A percentile compares a stretch with the other conserved stretches of the same genome.
Evolutionary conservation across 306 rosid genomes (phyloP).

Genomic region (Acacia crassicarpa): DNA sequence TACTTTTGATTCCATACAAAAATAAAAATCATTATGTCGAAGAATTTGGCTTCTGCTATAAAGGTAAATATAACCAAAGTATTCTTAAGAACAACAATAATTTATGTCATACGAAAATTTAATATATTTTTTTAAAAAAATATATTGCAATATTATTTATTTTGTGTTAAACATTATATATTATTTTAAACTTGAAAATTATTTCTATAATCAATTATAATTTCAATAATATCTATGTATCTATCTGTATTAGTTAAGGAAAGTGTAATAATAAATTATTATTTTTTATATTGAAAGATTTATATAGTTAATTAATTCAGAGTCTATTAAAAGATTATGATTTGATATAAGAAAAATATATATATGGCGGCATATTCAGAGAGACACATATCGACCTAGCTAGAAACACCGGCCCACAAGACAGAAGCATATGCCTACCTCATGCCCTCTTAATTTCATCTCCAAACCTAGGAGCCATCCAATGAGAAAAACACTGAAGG

Average conservation of each 20-base stretch:
- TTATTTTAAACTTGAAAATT: no score
- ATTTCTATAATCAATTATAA: background rate
- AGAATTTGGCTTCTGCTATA: no score
- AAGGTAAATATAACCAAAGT: background rate
- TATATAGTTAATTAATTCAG: background rate
- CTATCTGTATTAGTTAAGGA: background rate
- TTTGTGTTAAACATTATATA: no score
- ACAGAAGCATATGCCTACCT: conserved; percentile 39
- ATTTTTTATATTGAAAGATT: background rate
- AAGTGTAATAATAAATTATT: background rate
- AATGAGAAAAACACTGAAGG: conserved; percentile 38
- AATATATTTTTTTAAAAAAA: no score
- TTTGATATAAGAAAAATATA: background rate
- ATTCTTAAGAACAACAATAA: no score
- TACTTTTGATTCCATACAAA: no score
- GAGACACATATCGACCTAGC: background rate
- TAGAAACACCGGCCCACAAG: background rate
- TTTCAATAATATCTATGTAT: background rate
- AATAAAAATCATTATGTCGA: no score
- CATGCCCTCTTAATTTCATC: conserved; percentile 51
- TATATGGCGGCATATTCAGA: background rate
- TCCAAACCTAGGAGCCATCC: conserved; percentile 34
- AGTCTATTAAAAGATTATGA: background rate
- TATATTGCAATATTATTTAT: no score
- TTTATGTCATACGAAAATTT: background rate